Base-by-base conservation (phyloP, 2,329 filamentous ascomycete genomes). In the Metarhizium humberi region DNA sequence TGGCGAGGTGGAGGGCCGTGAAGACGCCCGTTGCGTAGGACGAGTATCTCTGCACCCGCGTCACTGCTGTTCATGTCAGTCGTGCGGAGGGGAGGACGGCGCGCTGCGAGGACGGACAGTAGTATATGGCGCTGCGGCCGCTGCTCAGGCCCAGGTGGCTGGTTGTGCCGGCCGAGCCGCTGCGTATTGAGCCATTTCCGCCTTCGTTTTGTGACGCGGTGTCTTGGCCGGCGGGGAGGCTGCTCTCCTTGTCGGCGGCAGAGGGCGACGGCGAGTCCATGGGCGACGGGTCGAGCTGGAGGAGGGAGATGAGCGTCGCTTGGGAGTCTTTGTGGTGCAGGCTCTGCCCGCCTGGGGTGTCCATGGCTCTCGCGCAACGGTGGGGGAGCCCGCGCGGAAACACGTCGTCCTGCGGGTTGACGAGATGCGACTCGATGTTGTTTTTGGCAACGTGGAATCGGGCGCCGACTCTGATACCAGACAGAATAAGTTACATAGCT, bases 1-100 rank as follows among this genome's bases (percentile, higher is more conserved):
- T 95, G 64, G 85, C 78, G 59, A 94, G 76, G 73, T 95, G 91
- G 56, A 94, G 78, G 34, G 82, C 77, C 38, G 86, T 79, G 73
- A 92, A 95, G 61, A 89, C 74, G 59, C 82, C 83, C 66, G 90
- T 92, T 60, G 88, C 84, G 74, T 96, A 95, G 61, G 88, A 90
- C 1, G 90, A 94, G 76, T 95, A 96, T 69, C 84, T 87, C 70
- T 97, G 94, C 40, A 94, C 78, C 50, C 88, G 82, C 50, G 65
- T 66, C 18, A 68, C 64, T 65, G 36, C n/a, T 40, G 25, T 11
- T 14, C 32, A 14, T 13, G 14, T 38, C 10, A 45, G 42, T 11
- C n/a, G n/a, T 45, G 42, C 18, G 16, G 6, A 11, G 3, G 14
- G 16, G n/a, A 45, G 16, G 42, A 2, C 6, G n/a, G n/a, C 10